Percentiles rank a stretch among this genome's conserved stretches.
These are phyloP conservation scores for Fusarium miscanthi DNA, from an alignment of 2,329 filamentous ascomycete species.

Conservation along the genomic window DNA sequence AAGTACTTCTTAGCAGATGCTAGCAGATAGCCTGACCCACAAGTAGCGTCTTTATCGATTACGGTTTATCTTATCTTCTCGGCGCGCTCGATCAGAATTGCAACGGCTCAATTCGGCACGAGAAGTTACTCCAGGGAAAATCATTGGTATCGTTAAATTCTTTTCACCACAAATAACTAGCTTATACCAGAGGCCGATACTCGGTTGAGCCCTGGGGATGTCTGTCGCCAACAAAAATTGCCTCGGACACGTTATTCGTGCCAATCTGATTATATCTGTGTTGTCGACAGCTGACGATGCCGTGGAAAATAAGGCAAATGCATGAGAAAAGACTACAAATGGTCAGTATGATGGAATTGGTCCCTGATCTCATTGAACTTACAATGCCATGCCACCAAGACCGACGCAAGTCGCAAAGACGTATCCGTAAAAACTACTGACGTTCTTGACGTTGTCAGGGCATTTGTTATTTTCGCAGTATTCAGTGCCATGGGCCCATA, in stretches of 20 bases:
- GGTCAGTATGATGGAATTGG: rapidly evolving
- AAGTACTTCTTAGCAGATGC: neutral
- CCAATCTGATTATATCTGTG: conserved; percentile 47
- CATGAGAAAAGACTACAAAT: conserved; percentile 55
- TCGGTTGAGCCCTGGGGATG: conserved; percentile 9
- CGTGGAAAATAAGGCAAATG: conserved; percentile 55
- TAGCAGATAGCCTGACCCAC: neutral
- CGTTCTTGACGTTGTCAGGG: conserved; percentile 7
- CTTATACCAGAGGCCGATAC: neutral
- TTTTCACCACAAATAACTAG: rapidly evolving
- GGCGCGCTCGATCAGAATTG: rapidly evolving
- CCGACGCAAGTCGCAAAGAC: conserved; percentile 51
- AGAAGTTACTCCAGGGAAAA: too few relatives aligned
- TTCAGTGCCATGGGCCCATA: conserved; percentile 32
- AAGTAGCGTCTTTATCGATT: too few relatives aligned
- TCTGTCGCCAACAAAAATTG: neutral
- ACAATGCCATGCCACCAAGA: conserved; percentile 59
- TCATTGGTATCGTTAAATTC: neutral
- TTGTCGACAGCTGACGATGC: conserved; percentile 57
- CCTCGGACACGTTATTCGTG: neutral
- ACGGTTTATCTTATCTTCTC: neutral
- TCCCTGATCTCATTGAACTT: conserved; percentile 26
- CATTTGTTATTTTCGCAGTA: conserved; percentile 44
- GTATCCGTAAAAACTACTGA: conserved; percentile 42
- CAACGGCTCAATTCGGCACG: neutral